Evolutionary conservation across 257 asterid genomes (phyloP), one percentile per base, ranked within the genome.

Genomic region (Verbascum thapsus): DNA sequence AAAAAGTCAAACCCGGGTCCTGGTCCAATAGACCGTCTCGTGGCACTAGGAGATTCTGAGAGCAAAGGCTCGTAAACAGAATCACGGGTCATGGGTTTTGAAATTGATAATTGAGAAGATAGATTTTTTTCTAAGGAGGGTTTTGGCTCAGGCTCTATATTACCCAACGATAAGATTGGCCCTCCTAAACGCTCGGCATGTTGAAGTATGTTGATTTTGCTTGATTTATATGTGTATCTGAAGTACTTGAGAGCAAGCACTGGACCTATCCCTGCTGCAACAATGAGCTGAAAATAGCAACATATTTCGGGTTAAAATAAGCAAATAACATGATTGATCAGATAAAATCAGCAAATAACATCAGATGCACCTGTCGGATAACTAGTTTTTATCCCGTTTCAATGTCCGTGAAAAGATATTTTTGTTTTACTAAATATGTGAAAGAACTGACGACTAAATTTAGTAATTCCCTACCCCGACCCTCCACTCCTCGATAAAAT

Each of bases 161-260:
- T 89, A 42, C 96, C 95, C 74, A 88, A 51, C 0, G 96, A 78
- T 79, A 86, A 55, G 61, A 91, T 91, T 3, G 98, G 98, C 60
- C 98, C 97, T 61, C 98, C 97, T 71, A 85, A 50, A 17, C 98
- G 95, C 60, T 92, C 99, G 0, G 88, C 91, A 66, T 92, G 99
- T 80, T 89, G 99, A 69, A 92, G 99, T 59, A 89, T 76, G 85
- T 92, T 92, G 78, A 92, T 89, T 81, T 87, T 89, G 80, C 99
- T 92, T 10, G 99, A 80, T 47, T 80, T 80, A 61, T 92, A 92
- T 15, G 96, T 89, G 75, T 86, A 92, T 65, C 99, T 82, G 59
- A 89, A 89, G 88, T 87, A 92, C 89, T 89, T 92, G 66, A 92
- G 76, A 23, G 94, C 95, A 26, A 89, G 85, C 39, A 92, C 85